Evolutionary conservation across 2,329 filamentous ascomycete genomes (phyloP), one percentile per base, ranked within the genome.

Genomic region (Pseudogymnoascus sp.): DNA sequence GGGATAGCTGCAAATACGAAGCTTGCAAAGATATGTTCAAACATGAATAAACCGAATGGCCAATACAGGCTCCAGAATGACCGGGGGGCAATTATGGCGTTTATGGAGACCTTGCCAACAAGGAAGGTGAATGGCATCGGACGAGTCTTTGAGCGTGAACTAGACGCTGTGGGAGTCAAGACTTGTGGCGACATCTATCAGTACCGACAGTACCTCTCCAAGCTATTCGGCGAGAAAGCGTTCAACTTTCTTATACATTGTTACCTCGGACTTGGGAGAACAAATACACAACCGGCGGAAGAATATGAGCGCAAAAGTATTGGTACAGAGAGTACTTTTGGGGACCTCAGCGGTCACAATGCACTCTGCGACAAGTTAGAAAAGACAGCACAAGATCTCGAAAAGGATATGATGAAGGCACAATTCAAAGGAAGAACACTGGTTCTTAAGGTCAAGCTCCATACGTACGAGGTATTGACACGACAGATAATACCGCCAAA

Each of bases 71-170:
- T 97, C 1, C 81, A 87, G 0, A 89, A 81, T 60, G 87, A 96
- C 40, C 82, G 92, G 8, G 75, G 77, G 26, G 81, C 84, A 0
- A 91, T 99, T 63, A 85, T 97, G 82, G 76, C 81, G 0, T 97
- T 97, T 71, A 96, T 97, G 88, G 81, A 82, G 9, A 82, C 87
- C 31, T 78, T 99, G 24, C 87, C 92, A 0, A 92, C 91, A 0
- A 83, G 94, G 35, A 97, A 97, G 71, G 89, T 97, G 44, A 97
- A 97, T 66, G 94, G 94, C 0, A 84, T 99, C n/a, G 94, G 94
- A 0, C 84, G 94, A 21, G 94, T 97, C 0, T 87, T 97, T 64
- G 94, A 97, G 74, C 84, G 94, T 62, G 91, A 99, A 71, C 81
- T 99, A 1, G 84, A 90, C 47, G 90, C 93, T 3, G 86, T 97